Base-by-base conservation (phyloP, 805 yeast genomes). In the Wickerhamiella spandovensis region DNA sequence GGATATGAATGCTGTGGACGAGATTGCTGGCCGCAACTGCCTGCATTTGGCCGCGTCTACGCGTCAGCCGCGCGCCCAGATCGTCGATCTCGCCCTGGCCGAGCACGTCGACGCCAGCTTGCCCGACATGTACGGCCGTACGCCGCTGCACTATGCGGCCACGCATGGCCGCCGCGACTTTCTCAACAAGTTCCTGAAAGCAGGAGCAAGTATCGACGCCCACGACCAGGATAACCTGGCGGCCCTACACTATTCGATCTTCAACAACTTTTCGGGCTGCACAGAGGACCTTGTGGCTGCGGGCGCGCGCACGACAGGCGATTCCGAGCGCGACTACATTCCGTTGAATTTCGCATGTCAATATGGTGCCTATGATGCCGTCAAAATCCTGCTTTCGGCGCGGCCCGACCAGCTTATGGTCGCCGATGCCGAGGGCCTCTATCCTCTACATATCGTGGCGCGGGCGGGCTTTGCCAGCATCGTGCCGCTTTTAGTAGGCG, bases 81-180 rank as follows among this genome's bases (percentile, higher is more conserved):
- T 68, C 13, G 51, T 70, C 18, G 56, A 61, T 12, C 58, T 65
- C n/a, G 66, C 66, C 7, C 54, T 65, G 21, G 48, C 46, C 1
- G 39, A 57, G n/a, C 54, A 58, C 12, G 64, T 64, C 24, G 64
- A 61, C 37, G 60, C 63, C 17, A 51, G 59, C 22, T 56, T 56
- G 6, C 49, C 51, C 6, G 75, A 70, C 49, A 63, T 64, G 9
- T 67, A 67, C 56, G 95, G 94, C 3, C 74, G 90, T 55, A 79
- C 82, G 1, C 89, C 97, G 21, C 67, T 92, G 17, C 97, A 90
- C 65, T 87, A 88, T 62, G 94, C 95, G 5, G 75, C 94, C 2
- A 60, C 64, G 15, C 76, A 76, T 57, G 72, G 75, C 56, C 72
- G 74, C 54, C 60, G 75, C 47, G 64, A 69, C 15, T 59, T 77